Conservation (phyloP, 208 protist genomes). For the Leishmania arabica region DNA sequence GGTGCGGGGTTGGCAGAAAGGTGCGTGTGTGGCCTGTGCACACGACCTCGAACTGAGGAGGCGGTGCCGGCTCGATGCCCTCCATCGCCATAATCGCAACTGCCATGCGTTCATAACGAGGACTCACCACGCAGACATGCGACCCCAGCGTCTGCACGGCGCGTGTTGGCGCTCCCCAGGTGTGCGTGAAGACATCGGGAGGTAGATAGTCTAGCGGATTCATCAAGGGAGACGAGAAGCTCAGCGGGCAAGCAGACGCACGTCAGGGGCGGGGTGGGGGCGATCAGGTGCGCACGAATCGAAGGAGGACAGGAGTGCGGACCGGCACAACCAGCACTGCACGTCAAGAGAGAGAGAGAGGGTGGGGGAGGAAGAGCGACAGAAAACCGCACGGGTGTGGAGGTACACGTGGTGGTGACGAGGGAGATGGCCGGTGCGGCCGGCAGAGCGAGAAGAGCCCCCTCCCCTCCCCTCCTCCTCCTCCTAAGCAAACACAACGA, state of each 20-base stretch:
- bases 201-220: conserved; percentile 19
- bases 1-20: conserved; percentile 23
- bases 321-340: no score
- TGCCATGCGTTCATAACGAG: conserved; percentile 7
- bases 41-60: conserved; percentile 8
- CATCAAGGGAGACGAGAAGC: conserved; percentile 12
- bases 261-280: neutral
- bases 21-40: conserved; percentile 17
- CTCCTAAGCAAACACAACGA: neutral
- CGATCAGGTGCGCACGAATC: neutral
- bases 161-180: conserved; percentile 12
- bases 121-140: conserved; percentile 15
- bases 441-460: neutral
- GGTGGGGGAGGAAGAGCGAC: no score
- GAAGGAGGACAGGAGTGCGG: neutral
- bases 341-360: no score
- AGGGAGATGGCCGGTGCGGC: neutral
- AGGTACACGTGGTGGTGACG: neutral
- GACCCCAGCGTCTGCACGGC: conserved; percentile 8
- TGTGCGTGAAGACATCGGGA: conserved; percentile 14
- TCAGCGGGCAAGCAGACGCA: neutral
- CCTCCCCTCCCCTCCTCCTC: neutral
- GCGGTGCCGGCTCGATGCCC: neutral
- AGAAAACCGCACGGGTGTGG: neutral
- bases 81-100: neutral